A percentile compares a stretch with the other conserved stretches of the same genome.
Evolutionary conservation across 441 rosid species (phyloP).

Genomic region (Bruguiera hainesii): DNA sequence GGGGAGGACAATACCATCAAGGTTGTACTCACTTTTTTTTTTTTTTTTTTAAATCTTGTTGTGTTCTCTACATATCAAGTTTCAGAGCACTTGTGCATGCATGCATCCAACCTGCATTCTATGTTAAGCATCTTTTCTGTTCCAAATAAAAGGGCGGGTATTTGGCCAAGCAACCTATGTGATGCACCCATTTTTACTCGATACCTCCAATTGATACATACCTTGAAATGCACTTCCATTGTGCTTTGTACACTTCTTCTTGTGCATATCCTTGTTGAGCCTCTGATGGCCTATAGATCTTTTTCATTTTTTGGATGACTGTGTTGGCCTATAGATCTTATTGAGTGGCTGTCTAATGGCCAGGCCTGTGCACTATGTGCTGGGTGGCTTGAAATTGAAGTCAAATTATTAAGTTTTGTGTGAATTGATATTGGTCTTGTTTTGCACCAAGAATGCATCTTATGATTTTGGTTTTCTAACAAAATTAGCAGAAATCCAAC

Average conservation of each 20-base stretch:
- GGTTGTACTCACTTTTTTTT: slow-evolving; percentile 42
- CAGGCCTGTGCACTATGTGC: slow-evolving; percentile 2
- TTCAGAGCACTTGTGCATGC: no score
- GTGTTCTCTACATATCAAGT: background rate
- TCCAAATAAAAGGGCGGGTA: background rate
- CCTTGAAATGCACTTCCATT: background rate
- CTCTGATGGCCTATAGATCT: background rate
- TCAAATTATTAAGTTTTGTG: background rate
- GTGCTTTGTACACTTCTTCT: background rate
- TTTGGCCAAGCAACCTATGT: background rate
- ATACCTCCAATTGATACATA: background rate
- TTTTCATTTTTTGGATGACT: background rate
- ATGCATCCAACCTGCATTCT: no score
- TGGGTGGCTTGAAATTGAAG: background rate
- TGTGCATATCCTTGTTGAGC: background rate
- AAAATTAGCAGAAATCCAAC: no score
- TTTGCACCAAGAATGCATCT: background rate
- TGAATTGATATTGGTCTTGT: background rate
- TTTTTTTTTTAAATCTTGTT: slow-evolving; percentile 4
- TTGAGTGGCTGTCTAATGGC: slow-evolving; percentile 5
- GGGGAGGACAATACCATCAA: slow-evolving; percentile 97
- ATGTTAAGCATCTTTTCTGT: no score
- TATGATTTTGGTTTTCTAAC: background rate
- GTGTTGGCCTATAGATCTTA: background rate
- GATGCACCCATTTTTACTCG: background rate